Conservation (phyloP, 176 grass and related monocot species). For the Paspalum notatum region DNA sequence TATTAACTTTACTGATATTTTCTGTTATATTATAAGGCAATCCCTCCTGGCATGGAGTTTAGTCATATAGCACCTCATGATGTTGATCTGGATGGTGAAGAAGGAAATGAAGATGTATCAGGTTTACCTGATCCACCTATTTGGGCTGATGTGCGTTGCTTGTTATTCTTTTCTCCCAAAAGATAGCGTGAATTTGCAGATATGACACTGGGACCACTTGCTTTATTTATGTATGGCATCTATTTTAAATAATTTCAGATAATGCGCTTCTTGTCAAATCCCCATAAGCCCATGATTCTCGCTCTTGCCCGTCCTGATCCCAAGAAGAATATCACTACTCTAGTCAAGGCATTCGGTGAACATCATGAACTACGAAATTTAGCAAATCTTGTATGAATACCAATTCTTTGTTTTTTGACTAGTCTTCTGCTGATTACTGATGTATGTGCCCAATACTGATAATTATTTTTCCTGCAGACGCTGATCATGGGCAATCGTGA, state of each 20-base stretch:
- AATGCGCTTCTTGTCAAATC: conserved; percentile 86
- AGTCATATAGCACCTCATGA: conserved; percentile 66
- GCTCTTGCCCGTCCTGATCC: conserved; percentile 80
- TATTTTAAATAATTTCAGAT: conserved; percentile 53
- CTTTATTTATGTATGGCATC: conserved; percentile 14
- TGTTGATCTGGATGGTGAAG: conserved; percentile 67
- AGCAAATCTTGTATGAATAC: conserved; percentile 74
- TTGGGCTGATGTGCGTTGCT: conserved; percentile 64
- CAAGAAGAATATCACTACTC: conserved; percentile 82
- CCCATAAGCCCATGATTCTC: conserved; percentile 87
- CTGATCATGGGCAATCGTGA: conserved; percentile 94
- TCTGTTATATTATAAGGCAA: conserved; percentile 50
- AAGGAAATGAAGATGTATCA: conserved; percentile 59
- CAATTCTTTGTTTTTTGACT: conserved; percentile 28
- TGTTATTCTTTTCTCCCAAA: conserved; percentile 12
- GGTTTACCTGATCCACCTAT: conserved; percentile 57
- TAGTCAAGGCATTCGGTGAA: conserved; percentile 92
- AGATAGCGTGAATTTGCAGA: conserved; percentile 22
- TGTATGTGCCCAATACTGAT: not conserved
- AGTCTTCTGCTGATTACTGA: not conserved
- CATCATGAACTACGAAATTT: conserved; percentile 72
- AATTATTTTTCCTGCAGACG: conserved; percentile 55
- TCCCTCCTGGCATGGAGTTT: conserved; percentile 92
- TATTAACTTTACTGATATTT: conserved; percentile 17
- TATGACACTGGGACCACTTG: not conserved